These are phyloP conservation scores for Pythium dissimile DNA, from an alignment of 352 stramenopile genomes.

Conservation along the genomic window DNA sequence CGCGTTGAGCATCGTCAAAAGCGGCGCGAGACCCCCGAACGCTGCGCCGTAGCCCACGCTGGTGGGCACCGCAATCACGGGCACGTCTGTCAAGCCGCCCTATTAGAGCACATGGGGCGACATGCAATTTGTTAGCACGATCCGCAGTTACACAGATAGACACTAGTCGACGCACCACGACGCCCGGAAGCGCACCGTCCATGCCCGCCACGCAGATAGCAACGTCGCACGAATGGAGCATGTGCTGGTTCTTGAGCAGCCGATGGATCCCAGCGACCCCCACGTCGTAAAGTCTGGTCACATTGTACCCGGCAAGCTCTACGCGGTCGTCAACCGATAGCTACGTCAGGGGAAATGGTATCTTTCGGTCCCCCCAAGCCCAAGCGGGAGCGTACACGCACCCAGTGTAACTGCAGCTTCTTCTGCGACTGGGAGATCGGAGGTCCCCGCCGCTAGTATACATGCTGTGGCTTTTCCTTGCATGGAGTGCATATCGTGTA, in stretches of 20 bases:
- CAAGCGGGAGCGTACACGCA: too few relatives aligned
- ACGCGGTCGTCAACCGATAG: neutral
- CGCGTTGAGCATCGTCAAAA: constrained; percentile 98
- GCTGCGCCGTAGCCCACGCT: constrained; percentile 91
- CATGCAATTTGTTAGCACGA: too few relatives aligned
- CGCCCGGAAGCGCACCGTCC: constrained; percentile 95
- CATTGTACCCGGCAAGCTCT: constrained; percentile 88
- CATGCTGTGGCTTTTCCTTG: constrained; percentile 20
- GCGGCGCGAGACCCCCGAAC: constrained; percentile 89
- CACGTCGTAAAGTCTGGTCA: constrained; percentile 89
- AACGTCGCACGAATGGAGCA: constrained; percentile 85
- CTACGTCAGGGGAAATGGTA: too few relatives aligned
- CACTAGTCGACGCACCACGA: constrained; percentile 80
- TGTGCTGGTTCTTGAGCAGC: constrained; percentile 83
- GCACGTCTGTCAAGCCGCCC: constrained; percentile 75
- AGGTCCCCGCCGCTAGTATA: constrained; percentile 95
- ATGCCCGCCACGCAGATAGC: constrained; percentile 97
- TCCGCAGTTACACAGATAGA: too few relatives aligned
- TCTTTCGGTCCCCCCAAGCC: too few relatives aligned
- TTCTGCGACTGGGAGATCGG: constrained; percentile 94
- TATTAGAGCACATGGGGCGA: constrained; percentile 11
- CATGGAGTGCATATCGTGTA: constrained; percentile 1
- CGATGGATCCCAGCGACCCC: constrained; percentile 94
- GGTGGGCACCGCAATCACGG: constrained; percentile 89
- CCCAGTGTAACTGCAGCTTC: constrained; percentile 93